These are phyloP conservation scores for Saccharomycopsis amapae DNA, from an alignment of 805 yeast genomes.

Conservation along the genomic window DNA sequence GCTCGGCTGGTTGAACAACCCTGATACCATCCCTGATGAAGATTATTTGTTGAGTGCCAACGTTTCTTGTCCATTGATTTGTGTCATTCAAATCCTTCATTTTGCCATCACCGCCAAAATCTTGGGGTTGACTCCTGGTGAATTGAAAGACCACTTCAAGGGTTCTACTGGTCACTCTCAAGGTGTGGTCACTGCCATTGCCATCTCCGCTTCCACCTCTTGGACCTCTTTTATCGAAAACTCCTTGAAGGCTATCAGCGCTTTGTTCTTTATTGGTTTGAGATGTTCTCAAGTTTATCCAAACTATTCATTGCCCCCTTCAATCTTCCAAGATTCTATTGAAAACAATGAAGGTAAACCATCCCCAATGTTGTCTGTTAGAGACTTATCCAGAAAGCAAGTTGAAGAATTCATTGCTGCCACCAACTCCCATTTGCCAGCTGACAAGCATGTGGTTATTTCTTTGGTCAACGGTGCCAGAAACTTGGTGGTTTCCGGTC, in stretches of 20 bases:
- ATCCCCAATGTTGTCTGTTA: constrained; percentile 92
- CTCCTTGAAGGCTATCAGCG: constrained; percentile 70
- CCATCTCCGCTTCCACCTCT: constrained; percentile 70
- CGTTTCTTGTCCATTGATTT: constrained; percentile 93
- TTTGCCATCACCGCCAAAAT: constrained; percentile 81
- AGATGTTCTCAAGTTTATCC: constrained; percentile 89
- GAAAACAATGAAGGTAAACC: constrained; percentile 95
- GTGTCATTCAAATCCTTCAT: constrained; percentile 92
- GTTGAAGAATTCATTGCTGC: constrained; percentile 72
- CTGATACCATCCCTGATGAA: constrained; percentile 81
- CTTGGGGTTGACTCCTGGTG: constrained; percentile 85
- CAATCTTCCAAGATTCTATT: constrained; percentile 83
- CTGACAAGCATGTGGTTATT: constrained; percentile 81
- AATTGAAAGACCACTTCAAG: constrained; percentile 57
- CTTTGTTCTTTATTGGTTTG: constrained; percentile 89
- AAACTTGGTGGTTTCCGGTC: constrained; percentile 93
- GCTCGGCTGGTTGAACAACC: constrained; percentile 76
- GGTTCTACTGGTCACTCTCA: constrained; percentile 89
- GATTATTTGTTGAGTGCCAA: constrained; percentile 88
- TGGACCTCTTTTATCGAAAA: constrained; percentile 78
- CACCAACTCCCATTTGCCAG: constrained; percentile 91
- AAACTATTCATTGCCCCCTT: constrained; percentile 88
- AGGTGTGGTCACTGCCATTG: constrained; percentile 89
- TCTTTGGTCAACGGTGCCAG: constrained; percentile 94
- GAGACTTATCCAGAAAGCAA: constrained; percentile 77